A percentile compares a stretch with the other conserved stretches of the same genome.
Conservation (phyloP, 2,329 filamentous ascomycete genomes). For the Diplodia intermedia region DNA sequence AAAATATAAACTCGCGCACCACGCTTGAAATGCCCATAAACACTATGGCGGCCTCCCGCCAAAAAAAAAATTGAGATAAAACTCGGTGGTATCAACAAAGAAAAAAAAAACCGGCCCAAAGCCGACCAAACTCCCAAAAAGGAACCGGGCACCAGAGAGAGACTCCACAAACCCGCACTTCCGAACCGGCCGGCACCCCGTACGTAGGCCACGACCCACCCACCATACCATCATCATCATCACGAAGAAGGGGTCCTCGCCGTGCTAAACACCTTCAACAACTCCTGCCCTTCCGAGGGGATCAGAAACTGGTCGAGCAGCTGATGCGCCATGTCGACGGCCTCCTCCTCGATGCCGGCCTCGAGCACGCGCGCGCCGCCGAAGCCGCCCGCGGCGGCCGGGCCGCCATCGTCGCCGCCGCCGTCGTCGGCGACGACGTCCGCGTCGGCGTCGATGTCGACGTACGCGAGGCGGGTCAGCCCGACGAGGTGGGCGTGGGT, state of each 20-base stretch:
- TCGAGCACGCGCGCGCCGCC: constrained; percentile 72
- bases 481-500: constrained; percentile 83
- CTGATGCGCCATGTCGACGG: constrained; percentile 80
- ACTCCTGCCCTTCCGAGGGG: constrained; percentile 74
- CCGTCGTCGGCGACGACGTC: background rate
- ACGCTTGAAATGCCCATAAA: no score
- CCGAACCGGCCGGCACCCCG: background rate
- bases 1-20: no score
- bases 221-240: background rate
- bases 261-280: constrained; percentile 55
- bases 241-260: background rate
- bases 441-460: constrained; percentile 56
- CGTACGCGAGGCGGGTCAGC: constrained; percentile 84
- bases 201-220: no score
- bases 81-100: background rate
- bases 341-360: constrained; percentile 75
- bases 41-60: no score
- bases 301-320: constrained; percentile 82
- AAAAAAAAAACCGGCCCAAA: background rate
- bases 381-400: background rate
- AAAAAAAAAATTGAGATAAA: no score
- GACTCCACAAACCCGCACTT: background rate
- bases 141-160: background rate
- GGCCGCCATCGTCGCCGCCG: background rate
- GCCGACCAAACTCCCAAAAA: background rate